phyloP scores from a whole-genome alignment of 31 red algal genomes.

The Asparagopsis taxiformis region DNA sequence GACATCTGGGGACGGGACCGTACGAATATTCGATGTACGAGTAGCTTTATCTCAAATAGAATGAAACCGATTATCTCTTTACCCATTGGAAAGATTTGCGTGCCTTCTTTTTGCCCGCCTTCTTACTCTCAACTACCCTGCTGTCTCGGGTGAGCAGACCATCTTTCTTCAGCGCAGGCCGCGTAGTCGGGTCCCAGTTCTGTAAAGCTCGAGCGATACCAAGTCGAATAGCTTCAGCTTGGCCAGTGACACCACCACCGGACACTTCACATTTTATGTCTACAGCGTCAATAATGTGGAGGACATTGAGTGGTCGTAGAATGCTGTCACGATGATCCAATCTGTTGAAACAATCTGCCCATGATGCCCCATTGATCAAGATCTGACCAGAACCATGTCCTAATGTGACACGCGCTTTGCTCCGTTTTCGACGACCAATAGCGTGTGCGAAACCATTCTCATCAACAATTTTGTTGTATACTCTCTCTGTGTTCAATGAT shows the following conservation, averaged over 20 bases:
- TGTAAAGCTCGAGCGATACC: slow-evolving; percentile 64
- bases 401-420: slow-evolving; percentile 24
- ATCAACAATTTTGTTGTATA: slow-evolving; percentile 32
- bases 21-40: slow-evolving; percentile 51
- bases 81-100: slow-evolving; percentile 69
- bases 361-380: slow-evolving; percentile 62
- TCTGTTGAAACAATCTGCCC: slow-evolving; percentile 70
- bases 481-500: too few relatives aligned
- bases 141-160: slow-evolving; percentile 73
- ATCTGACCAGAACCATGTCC: slow-evolving; percentile 24
- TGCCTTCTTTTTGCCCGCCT: slow-evolving; percentile 70
- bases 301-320: background rate
- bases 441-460: slow-evolving; percentile 48
- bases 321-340: slow-evolving; percentile 67
- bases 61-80: slow-evolving; percentile 34
- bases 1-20: slow-evolving; percentile 47
- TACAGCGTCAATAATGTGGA: slow-evolving; percentile 2
- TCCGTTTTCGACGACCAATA: slow-evolving; percentile 66
- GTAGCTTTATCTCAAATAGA: slow-evolving; percentile 9
- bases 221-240: slow-evolving; percentile 73
- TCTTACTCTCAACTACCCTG: slow-evolving; percentile 75
- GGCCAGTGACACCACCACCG: slow-evolving; percentile 70
- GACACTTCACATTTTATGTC: slow-evolving; percentile 43
- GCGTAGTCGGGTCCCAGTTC: slow-evolving; percentile 28
- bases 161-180: slow-evolving; percentile 39